Evolutionary conservation across 2,329 filamentous ascomycete genomes (phyloP), one percentile per base, ranked within the genome.

Genomic region (Clonostachys sp.): DNA sequence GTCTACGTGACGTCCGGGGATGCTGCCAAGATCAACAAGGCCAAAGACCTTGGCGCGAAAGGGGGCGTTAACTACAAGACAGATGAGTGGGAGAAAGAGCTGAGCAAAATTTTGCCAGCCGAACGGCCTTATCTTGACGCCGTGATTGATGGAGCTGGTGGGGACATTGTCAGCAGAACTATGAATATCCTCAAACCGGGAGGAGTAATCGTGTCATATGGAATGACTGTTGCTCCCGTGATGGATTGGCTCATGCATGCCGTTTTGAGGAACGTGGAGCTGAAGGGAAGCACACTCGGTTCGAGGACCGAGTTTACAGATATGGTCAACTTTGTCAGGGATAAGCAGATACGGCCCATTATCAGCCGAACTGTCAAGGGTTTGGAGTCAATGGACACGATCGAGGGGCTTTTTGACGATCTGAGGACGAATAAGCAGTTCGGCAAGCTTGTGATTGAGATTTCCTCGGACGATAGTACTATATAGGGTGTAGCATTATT

Each of bases 281-380:
- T 97, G 30, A 80, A 80, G 44, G 92, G 94, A n/a, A 84, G 81
- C 13, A 96, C 91, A 0, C 96, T 97, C 91, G 92, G 92, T 1
- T 95, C 89, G 24, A 78, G 88, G 41, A 84, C 81, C 60, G 94
- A 97, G 68, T 97, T 96, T 61, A 74, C 74, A n/a, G 89, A 94
- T 17, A 96, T 97, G 90, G 77, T 96, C 6, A 75, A 78, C 2
- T 96, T 96, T 68, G 87, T 96, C 35, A 75, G 75, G 12, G 69
- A 83, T 53, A 82, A 89, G 53, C 79, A 85, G 60, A 84, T 96
- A 50, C 78, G 73, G 47, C 91, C 92, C 0, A 74, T 96, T 4
- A 80, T 97, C 1, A 94, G 87, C 53, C 78, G 86, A 45, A 80
- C 84, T 1, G 80, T 88, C 13, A 81, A 81, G 55, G 89, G 89